phyloP scores from a whole-genome alignment of 768 basidiomycete species.

The Pulveroboletus sp. region DNA sequence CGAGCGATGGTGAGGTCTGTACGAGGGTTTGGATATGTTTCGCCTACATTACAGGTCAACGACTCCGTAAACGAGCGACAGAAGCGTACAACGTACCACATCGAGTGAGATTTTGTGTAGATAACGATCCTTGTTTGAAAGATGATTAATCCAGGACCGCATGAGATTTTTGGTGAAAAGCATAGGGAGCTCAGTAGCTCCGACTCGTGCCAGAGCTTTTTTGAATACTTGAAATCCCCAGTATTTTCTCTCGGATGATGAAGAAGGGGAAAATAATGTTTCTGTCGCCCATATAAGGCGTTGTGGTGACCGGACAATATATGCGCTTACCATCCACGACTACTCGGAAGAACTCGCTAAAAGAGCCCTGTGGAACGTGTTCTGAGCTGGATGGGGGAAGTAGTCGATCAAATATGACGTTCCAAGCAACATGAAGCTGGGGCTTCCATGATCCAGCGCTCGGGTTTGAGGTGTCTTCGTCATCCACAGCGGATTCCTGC shows the following conservation, averaged over 20 bases:
- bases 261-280: slow-evolving; percentile 78
- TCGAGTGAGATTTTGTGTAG: slow-evolving; percentile 86
- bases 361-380: slow-evolving; percentile 49
- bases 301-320: not conserved
- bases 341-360: slow-evolving; percentile 88
- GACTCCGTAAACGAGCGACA: not conserved
- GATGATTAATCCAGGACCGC: slow-evolving; percentile 95
- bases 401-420: slow-evolving; percentile 72
- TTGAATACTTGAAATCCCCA: slow-evolving; percentile 96
- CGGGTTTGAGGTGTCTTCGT: slow-evolving; percentile 50
- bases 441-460: slow-evolving; percentile 76
- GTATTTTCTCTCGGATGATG: slow-evolving; percentile 86
- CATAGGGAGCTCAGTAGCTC: slow-evolving; percentile 68
- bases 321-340: slow-evolving; percentile 82
- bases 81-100: slow-evolving; percentile 50
- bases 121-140: slow-evolving; percentile 84
- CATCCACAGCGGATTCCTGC: slow-evolving; percentile 59
- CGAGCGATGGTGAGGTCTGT: slow-evolving; percentile 71
- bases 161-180: slow-evolving; percentile 94
- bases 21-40: slow-evolving; percentile 74
- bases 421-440: slow-evolving; percentile 92
- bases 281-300: slow-evolving; percentile 44
- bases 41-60: slow-evolving; percentile 44
- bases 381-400: slow-evolving; percentile 47
- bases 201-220: slow-evolving; percentile 68